Percentiles rank a stretch among this genome's conserved stretches.
These are phyloP conservation scores for Odonthalia washingtoniensis DNA, from an alignment of 31 red algal genomes.

Conservation along the genomic window DNA sequence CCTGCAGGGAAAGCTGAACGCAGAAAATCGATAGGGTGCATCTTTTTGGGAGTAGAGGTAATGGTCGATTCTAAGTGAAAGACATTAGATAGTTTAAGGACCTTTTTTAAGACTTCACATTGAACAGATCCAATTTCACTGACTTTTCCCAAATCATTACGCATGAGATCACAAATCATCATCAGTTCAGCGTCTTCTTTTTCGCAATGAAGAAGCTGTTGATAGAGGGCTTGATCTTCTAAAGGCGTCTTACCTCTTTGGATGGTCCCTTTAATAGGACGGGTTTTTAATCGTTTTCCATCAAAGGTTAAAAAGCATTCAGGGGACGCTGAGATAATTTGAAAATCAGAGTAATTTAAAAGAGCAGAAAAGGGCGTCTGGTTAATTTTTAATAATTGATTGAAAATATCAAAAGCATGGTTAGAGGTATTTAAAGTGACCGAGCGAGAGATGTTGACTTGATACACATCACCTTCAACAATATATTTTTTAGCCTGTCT, in stretches of 20 bases:
- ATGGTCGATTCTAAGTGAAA: constrained; percentile 98
- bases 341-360: too few species aligned
- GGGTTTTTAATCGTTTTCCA: constrained; percentile 69
- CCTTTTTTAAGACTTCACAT: constrained; percentile 79
- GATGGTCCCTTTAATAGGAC: constrained; percentile 96
- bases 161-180: constrained; percentile 98
- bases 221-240: constrained; percentile 86
- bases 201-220: constrained; percentile 85
- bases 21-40: constrained; percentile 91
- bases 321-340: too few species aligned
- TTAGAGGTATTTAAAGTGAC: too few species aligned
- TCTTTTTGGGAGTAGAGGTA: constrained; percentile 75
- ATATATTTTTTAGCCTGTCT: too few species aligned
- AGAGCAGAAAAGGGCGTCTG: too few species aligned
- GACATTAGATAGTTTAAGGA: constrained; percentile 95
- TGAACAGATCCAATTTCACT: constrained; percentile 88
- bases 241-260: constrained; percentile 79
- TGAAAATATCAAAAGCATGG: too few species aligned
- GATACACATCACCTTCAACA: too few species aligned
- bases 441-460: too few species aligned
- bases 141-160: constrained; percentile 98
- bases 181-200: constrained; percentile 97
- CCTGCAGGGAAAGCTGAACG: constrained; percentile 95
- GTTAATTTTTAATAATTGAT: too few species aligned
- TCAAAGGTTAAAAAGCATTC: too few species aligned